Evolutionary conservation across 2,329 filamentous ascomycete species (phyloP).

Genomic region (Sclerotinia borealis): DNA sequence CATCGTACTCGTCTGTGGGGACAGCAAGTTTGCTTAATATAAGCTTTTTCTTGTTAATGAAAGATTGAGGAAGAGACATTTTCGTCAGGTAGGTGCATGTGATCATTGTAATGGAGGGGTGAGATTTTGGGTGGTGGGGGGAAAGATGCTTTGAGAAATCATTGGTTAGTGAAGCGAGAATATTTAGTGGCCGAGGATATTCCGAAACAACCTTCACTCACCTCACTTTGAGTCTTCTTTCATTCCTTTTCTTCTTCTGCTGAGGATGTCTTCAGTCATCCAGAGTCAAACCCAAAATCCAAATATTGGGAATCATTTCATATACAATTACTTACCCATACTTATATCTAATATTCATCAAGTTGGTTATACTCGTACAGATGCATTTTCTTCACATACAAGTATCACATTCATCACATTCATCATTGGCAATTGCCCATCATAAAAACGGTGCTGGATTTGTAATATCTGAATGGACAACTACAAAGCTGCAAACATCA

Average conservation of each 20-base stretch:
- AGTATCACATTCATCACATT: neutral
- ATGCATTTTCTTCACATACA: neutral
- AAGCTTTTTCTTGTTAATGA: constrained; percentile 58
- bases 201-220: neutral
- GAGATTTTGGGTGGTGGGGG: neutral
- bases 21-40: constrained; percentile 67
- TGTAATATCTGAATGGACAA: constrained; percentile 9
- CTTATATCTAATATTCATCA: neutral
- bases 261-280: neutral
- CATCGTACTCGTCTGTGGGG: constrained; percentile 66
- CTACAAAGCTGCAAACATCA: constrained; percentile 6
- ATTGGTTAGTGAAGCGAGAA: constrained; percentile 1
- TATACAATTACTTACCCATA: neutral
- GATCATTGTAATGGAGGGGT: constrained; percentile 6
- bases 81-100: neutral
- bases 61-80: constrained; percentile 33
- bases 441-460: neutral
- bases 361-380: neutral
- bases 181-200: neutral
- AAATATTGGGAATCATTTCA: neutral
- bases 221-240: neutral
- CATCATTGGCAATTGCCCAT: neutral
- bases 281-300: too few relatives aligned
- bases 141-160: neutral
- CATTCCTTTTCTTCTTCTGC: neutral